Base-by-base conservation (phyloP, 2,329 filamentous ascomycete genomes). In the Beauveria sp. region DNA sequence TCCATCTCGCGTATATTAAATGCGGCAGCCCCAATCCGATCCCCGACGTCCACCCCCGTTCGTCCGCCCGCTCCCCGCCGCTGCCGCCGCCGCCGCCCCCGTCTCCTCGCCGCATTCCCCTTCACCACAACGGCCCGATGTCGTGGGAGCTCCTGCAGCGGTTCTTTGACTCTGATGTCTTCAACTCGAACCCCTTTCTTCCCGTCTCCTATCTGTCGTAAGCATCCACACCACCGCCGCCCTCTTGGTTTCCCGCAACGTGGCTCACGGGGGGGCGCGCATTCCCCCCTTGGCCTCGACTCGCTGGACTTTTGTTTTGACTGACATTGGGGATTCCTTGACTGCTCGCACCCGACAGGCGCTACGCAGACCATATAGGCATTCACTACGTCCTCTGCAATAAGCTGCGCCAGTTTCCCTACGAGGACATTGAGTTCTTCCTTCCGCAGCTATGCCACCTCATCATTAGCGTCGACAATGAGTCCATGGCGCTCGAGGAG, bases 351-450 rank as follows among this genome's bases (percentile, higher is more conserved):
- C 18, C 65, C 40, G 65, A 63, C 74, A 93, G 90, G 70, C 90
- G 90, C 69, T 95, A 95, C 78, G 89, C 90, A 73, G 88, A 93
- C 76, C 89, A 95, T 81, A 88, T 95, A 73, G 90, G 90, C 69
- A 93, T 95, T 71, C 90, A 93, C 77, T 91, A 93, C 80, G 89
- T 92, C 65, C 85, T 95, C 65, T 93, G 91, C 80, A 89, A 88
- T 70, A 95, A 95, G 83, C 82, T 95, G 72, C 89, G 91, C 72
- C 89, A 91, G 75, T 95, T 95, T 72, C 89, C 88, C 66, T 95
- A 93, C 78, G 89, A 92, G 79, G 90, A 95, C 76, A 93, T 95
- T 73, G 91, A 95, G 77, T 95, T 95, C 86, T 95, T 93, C 80
- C 83, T 95, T 55, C 90, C 90, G 65, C 89, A 91, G 79, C 79